phyloP scores from a whole-genome alignment of 1,284 basidiomycete genomes.

The Chondrostereum purpureum region DNA sequence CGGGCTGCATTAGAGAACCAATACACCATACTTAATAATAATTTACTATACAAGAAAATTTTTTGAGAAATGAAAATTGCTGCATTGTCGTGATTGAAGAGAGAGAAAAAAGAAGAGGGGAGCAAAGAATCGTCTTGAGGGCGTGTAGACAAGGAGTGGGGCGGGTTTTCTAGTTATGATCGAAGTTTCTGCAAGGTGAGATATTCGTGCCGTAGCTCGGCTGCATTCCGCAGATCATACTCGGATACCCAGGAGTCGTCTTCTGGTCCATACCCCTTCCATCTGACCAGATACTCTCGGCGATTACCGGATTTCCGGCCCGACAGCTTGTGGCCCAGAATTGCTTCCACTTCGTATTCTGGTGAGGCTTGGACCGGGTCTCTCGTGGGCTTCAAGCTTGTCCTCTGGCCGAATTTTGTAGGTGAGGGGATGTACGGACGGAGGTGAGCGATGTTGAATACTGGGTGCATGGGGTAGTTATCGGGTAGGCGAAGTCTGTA shows the following conservation, averaged over 20 bases:
- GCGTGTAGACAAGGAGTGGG: too few relatives aligned
- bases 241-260: conserved; percentile 15
- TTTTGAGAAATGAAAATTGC: too few relatives aligned
- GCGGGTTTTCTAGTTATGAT: too few relatives aligned
- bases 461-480: conserved; percentile 20
- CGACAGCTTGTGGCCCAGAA: conserved; percentile 9
- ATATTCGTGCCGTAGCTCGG: conserved; percentile 3
- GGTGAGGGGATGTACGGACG: conserved; percentile 16
- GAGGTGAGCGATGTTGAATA: conserved; percentile 24
- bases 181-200: too few relatives aligned
- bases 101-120: too few relatives aligned
- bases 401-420: conserved; percentile 12
- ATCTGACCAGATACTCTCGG: background rate
- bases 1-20: too few relatives aligned
- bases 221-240: conserved; percentile 1
- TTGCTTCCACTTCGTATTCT: conserved; percentile 16
- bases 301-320: background rate
- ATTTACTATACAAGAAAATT: too few relatives aligned
- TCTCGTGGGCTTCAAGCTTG: conserved; percentile 3
- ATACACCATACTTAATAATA: too few relatives aligned
- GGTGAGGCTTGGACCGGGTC: conserved; percentile 5
- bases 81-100: too few relatives aligned
- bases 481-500: conserved; percentile 22
- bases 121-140: too few relatives aligned
- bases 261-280: conserved; percentile 13